Evolutionary conservation across 2,329 filamentous ascomycete species (phyloP).

Genomic region (Endoconidiophora polonica): DNA sequence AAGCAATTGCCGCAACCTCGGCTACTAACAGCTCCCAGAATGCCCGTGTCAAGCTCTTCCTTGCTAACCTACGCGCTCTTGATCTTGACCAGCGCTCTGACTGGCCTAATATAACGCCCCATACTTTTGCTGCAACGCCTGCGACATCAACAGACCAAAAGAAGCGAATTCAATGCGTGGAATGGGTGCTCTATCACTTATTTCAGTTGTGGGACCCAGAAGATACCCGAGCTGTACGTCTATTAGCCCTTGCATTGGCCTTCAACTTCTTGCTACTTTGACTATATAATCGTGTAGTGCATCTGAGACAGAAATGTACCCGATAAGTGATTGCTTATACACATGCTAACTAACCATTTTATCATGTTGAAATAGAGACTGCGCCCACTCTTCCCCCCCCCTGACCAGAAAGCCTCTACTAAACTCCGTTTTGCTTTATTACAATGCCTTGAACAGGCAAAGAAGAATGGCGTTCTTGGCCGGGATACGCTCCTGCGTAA

Average conservation of each 20-base stretch:
- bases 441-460: slow-evolving; percentile 64
- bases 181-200: slow-evolving; percentile 83
- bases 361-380: slow-evolving; percentile 46
- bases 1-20: neutral
- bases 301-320: neutral
- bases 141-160: slow-evolving; percentile 51
- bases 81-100: slow-evolving; percentile 60
- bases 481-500: slow-evolving; percentile 70
- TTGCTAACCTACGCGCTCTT: slow-evolving; percentile 70
- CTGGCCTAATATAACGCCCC: slow-evolving; percentile 59
- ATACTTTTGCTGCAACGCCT: slow-evolving; percentile 54
- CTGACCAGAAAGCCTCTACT: slow-evolving; percentile 77
- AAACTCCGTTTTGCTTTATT: slow-evolving; percentile 77
- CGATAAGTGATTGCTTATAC: neutral
- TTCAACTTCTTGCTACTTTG: neutral
- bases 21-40: neutral
- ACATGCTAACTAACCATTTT: slow-evolving; percentile 5
- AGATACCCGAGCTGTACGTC: slow-evolving; percentile 51
- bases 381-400: slow-evolving; percentile 74
- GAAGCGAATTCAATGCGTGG: slow-evolving; percentile 62
- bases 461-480: slow-evolving; percentile 72
- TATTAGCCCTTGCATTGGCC: neutral
- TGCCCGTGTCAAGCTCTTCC: slow-evolving; percentile 47
- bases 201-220: slow-evolving; percentile 71
- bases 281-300: neutral